These are phyloP conservation scores for Colletotrichum sp. DNA, from an alignment of 2,329 filamentous ascomycete genomes.

Conservation along the genomic window DNA sequence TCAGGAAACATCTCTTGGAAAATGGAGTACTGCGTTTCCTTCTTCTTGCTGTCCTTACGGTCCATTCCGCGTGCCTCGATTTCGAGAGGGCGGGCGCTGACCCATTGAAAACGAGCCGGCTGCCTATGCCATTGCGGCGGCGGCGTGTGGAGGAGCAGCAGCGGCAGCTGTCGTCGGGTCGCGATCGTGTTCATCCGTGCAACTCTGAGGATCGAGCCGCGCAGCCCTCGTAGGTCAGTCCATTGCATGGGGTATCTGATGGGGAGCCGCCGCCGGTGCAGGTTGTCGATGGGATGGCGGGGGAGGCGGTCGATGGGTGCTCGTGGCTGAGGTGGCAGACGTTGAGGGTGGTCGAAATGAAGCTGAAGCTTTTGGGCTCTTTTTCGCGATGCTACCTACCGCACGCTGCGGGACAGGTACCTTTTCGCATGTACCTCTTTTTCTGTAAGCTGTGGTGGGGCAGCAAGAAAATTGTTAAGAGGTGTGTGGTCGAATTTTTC, in stretches of 20 bases:
- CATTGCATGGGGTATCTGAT: slow-evolving; percentile 17
- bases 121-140: not conserved
- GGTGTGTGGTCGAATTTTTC: not conserved
- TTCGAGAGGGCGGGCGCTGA: not conserved
- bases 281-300: not conserved
- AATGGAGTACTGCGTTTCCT: not conserved
- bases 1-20: slow-evolving; percentile 17
- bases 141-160: not conserved
- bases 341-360: not conserved
- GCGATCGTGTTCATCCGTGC: slow-evolving; percentile 16
- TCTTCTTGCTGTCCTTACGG: not conserved
- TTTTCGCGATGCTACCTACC: not conserved
- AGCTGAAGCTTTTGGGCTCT: not conserved
- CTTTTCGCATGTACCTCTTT: not conserved
- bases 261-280: not conserved
- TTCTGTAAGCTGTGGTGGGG: not conserved
- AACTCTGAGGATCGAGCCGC: slow-evolving; percentile 16
- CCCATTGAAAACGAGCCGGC: not conserved
- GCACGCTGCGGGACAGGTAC: not conserved
- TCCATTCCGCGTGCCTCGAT: not conserved
- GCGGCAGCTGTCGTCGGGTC: slow-evolving; percentile 15
- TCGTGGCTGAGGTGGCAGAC: not conserved
- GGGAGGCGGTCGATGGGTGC: not conserved
- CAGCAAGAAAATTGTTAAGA: not conserved
- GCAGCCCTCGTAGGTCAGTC: slow-evolving; percentile 20